Evolutionary conservation across 2,329 filamentous ascomycete species (phyloP), one percentile per base, ranked within the genome.

Genomic region (Trichoderma sp.): DNA sequence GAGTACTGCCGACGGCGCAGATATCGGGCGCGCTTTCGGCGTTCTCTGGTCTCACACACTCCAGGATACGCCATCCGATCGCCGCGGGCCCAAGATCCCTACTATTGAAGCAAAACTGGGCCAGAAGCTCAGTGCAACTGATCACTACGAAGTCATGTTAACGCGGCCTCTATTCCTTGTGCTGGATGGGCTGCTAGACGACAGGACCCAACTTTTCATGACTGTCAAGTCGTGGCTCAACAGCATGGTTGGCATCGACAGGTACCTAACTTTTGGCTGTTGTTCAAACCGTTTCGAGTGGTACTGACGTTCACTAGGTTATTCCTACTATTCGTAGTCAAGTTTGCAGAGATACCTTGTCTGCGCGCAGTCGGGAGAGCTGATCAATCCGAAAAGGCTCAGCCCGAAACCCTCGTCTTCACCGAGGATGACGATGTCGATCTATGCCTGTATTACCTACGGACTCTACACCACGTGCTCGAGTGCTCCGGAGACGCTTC

Each of bases 11-110:
- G 48, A 34, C 4, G 28, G 63, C 6, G 83, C 85, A 5, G 88
- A 93, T 66, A 79, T 85, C 62, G 89, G 87, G 1, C 84, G 89
- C 56, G 88, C 85, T 14, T 94, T 96, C 74, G 82, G 85, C 47
- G 85, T 92, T 4, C 78, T 96, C 3, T 97, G 93, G 92, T 89
- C 88, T n/a, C 92, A 96, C 73, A 91, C 85, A 21, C 75, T 89
- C 30, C 86, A 89, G 72, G 87, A 88, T 67, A 84, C 81, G 71
- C 77, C 80, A 19, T 77, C 81, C 12, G 84, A 86, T 62, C 78
- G 83, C n/a, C 78, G 83, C 66, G 77, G 79, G 6, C 78, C 82
- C 6, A 84, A 81, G 68, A 76, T 78, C 1, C 79, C 79, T 5
- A 39, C 75, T 69, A 63, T 75, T 67, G 68, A 80, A 74, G 54